A percentile compares a stretch with the other conserved stretches of the same genome.
Evolutionary conservation across 805 yeast genomes (phyloP).

Genomic region (Kuraishia borneana): DNA sequence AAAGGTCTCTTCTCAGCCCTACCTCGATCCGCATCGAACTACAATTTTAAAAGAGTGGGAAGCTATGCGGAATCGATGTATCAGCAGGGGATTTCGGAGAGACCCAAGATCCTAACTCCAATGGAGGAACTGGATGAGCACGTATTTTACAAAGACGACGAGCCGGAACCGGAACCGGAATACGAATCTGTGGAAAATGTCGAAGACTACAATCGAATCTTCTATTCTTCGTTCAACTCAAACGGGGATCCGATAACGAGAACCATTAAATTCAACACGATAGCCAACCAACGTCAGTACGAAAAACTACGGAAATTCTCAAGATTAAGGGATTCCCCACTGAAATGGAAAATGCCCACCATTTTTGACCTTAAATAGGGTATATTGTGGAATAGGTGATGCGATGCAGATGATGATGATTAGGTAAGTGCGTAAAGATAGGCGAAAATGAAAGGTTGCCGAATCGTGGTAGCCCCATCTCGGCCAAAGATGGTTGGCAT

Average conservation of each 20-base stretch:
- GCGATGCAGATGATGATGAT: too few relatives aligned
- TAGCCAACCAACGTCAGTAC: slow-evolving; percentile 14
- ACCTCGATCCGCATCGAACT: slow-evolving; percentile 7
- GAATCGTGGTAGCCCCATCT: too few relatives aligned
- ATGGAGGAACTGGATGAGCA: neutral
- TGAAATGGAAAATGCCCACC: slow-evolving; percentile 10
- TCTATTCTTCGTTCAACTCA: slow-evolving; percentile 14
- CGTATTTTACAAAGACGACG: neutral
- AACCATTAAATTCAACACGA: slow-evolving; percentile 16
- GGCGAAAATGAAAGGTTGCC: too few relatives aligned
- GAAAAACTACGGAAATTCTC: too few relatives aligned
- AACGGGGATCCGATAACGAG: slow-evolving; percentile 15
- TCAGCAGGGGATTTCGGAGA: slow-evolving; percentile 4
- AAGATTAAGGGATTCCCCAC: slow-evolving; percentile 6
- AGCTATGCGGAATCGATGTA: slow-evolving; percentile 14
- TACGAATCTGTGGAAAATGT: slow-evolving; percentile 9
- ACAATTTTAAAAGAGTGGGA: slow-evolving; percentile 12
- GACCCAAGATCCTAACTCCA: neutral
- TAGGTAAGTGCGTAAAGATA: too few relatives aligned
- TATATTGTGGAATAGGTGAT: too few relatives aligned
- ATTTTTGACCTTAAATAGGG: slow-evolving; percentile 5
- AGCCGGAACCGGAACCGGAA: slow-evolving; percentile 4
- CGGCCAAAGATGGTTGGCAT: too few relatives aligned
- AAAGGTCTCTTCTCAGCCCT: slow-evolving; percentile 9
- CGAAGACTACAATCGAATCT: slow-evolving; percentile 14